Evolutionary conservation across 129 eudicot genomes (phyloP), one percentile per base, ranked within the genome.

Genomic region (Pulicaria dysenterica): DNA sequence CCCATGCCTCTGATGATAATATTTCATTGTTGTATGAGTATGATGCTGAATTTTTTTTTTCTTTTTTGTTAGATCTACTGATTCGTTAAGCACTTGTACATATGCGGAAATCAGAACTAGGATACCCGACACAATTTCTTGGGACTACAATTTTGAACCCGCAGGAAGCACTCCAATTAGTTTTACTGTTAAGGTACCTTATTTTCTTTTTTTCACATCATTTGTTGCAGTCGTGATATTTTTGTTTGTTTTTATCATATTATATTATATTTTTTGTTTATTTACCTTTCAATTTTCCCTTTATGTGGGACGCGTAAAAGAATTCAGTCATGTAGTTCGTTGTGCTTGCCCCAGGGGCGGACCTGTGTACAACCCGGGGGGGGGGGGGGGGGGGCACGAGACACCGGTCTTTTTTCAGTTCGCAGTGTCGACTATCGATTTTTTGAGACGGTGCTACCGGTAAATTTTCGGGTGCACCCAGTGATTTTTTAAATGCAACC

Each of bases 81-180:
- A 90, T 76, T 88, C 99, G 5, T 51, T 81, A 51, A 85, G 90
- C 74, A 83, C 94, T 64, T 90, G 94, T 79, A 88, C 86, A 24
- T 94, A 90, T 44, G 99, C 99, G 34, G 99, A 94, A 81, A 88
- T 94, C 73, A 86, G 97, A 73, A 94, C 99, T 58, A 84, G 94
- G 81, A 94, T 90, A 62, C 99, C 99, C 1, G 97, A 90, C 78
- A 91, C 95, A 17, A 75, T 94, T 70, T 90, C 96, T 46, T 94
- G 99, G 99, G 99, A 94, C 82, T 88, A 94, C 84, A 90, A 88
- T 84, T 94, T 94, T 77, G 98, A 90, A 76, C 97, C 97, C 73
- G 96, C 87, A 62, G 94, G 99, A 67, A 94, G 84, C 87, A 85
- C 86, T 67, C 97, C 97, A 65, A 81, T 94, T 63, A 94, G 86